These are phyloP conservation scores for Lepiota venenata DNA, from an alignment of 768 basidiomycete genomes.

Conservation along the genomic window DNA sequence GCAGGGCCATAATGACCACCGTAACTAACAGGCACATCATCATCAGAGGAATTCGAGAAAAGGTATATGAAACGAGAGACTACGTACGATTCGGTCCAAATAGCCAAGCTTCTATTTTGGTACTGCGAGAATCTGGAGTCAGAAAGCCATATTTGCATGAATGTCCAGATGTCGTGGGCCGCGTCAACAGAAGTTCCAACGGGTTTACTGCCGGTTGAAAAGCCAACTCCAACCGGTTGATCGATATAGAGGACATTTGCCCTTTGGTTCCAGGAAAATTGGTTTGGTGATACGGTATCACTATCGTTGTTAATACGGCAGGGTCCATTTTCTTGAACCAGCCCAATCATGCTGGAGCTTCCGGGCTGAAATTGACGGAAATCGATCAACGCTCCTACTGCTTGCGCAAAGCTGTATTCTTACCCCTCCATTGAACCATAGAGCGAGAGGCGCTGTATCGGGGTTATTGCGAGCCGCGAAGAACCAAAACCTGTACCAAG, in stretches of 20 bases:
- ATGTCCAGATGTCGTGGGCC: conserved; percentile 55
- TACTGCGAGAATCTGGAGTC: conserved; percentile 52
- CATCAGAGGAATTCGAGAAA: too few species aligned
- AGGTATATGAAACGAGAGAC: background rate
- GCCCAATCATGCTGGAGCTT: conserved; percentile 55
- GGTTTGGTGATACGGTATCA: conserved; percentile 46
- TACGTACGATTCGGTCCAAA: conserved; percentile 62
- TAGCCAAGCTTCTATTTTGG: conserved; percentile 40
- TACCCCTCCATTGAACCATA: conserved; percentile 68
- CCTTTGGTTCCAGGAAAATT: conserved; percentile 55
- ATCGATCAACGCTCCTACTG: background rate
- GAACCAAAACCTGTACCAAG: conserved; percentile 57
- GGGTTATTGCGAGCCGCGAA: conserved; percentile 61
- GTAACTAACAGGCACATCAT: conserved; percentile 34
- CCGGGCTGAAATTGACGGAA: conserved; percentile 37
- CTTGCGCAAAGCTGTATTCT: conserved; percentile 13
- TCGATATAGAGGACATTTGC: conserved; percentile 59
- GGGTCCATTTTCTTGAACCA: conserved; percentile 76
- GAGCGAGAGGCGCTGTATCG: conserved; percentile 54
- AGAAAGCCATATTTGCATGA: conserved; percentile 59
- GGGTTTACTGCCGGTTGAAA: conserved; percentile 49
- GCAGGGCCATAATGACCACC: conserved; percentile 71
- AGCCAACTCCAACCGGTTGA: conserved; percentile 61
- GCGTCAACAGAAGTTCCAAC: conserved; percentile 52
- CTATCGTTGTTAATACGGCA: conserved; percentile 61